Evolutionary conservation across 177 flowering plant genomes (phyloP).

Genomic region (Vitis hybrid): DNA sequence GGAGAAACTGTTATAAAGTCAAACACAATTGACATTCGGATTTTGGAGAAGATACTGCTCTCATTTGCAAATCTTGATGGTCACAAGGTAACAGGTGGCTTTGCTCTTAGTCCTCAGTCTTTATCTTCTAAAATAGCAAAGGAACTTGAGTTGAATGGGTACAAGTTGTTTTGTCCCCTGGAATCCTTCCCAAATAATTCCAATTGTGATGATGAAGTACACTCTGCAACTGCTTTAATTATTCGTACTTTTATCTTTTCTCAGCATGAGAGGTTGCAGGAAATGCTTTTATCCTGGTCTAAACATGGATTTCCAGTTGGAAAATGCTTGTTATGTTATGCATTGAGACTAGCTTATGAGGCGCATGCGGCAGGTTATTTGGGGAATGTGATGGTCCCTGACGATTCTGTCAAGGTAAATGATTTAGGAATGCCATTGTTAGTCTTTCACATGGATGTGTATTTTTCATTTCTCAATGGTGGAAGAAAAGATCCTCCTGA

Average conservation of each 20-base stretch:
- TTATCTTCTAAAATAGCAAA: constrained; percentile 36
- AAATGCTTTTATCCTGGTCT: constrained; percentile 45
- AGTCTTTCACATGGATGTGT: constrained; percentile 34
- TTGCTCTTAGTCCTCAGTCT: constrained; percentile 21
- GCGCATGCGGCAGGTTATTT: constrained; percentile 11
- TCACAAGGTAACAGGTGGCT: constrained; percentile 2
- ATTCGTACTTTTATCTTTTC: constrained; percentile 36
- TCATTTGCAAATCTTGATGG: constrained; percentile 18
- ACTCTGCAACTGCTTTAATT: constrained; percentile 44
- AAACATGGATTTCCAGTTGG: constrained; percentile 43
- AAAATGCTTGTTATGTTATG: constrained; percentile 44
- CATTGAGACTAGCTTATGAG: constrained; percentile 43
- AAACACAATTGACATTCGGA: constrained; percentile 25
- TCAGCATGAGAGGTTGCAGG: constrained; percentile 29
- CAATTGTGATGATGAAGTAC: constrained; percentile 35
- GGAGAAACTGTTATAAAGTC: constrained; percentile 27
- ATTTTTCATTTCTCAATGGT: constrained; percentile 25
- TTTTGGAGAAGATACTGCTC: constrained; percentile 37
- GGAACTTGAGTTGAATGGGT: constrained; percentile 31
- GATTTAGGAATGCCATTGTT: constrained; percentile 24
- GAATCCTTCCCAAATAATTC: background rate
- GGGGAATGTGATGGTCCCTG: constrained; percentile 3
- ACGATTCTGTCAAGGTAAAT: constrained; percentile 3
- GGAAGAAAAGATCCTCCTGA: constrained; percentile 10
- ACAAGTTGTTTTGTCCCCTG: constrained; percentile 37